These are phyloP conservation scores for Oxytropis ochrocephala DNA, from an alignment of 306 rosid species.

Conservation along the genomic window DNA sequence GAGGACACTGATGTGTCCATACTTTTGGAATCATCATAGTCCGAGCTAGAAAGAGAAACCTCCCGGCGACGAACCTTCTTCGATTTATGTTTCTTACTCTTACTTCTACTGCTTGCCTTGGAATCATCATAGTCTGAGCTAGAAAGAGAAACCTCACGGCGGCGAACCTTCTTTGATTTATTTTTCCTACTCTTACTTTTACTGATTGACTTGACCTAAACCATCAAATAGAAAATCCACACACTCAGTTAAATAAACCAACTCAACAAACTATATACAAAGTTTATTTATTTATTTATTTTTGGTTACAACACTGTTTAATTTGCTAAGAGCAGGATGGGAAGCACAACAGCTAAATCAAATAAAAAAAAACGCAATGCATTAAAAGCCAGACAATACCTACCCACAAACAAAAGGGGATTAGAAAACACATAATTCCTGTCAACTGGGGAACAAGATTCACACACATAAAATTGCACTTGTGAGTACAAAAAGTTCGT, in stretches of 20 bases:
- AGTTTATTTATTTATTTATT: not conserved
- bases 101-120: conserved; percentile 39
- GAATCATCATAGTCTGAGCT: not conserved
- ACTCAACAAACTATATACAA: not conserved
- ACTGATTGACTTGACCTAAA: conserved; percentile 44
- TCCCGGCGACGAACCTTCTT: conserved; percentile 53
- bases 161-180: conserved; percentile 63
- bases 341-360: conserved; percentile 5
- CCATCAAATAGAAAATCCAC: conserved; percentile 12
- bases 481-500: not conserved
- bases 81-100: conserved; percentile 44
- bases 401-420: not conserved
- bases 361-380: not conserved
- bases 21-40: conserved; percentile 41
- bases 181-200: conserved; percentile 41
- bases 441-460: not conserved
- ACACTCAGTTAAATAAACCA: not conserved
- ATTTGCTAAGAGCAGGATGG: not conserved
- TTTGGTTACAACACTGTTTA: not conserved
- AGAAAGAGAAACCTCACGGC: conserved; percentile 13
- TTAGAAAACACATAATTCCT: not conserved
- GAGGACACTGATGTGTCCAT: conserved; percentile 35
- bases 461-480: not conserved
- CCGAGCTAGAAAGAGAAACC: conserved; percentile 44
- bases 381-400: not conserved